Evolutionary conservation across 2,329 filamentous ascomycete species (phyloP).

Genomic region (Pyrenophora tritici-repentis): DNA sequence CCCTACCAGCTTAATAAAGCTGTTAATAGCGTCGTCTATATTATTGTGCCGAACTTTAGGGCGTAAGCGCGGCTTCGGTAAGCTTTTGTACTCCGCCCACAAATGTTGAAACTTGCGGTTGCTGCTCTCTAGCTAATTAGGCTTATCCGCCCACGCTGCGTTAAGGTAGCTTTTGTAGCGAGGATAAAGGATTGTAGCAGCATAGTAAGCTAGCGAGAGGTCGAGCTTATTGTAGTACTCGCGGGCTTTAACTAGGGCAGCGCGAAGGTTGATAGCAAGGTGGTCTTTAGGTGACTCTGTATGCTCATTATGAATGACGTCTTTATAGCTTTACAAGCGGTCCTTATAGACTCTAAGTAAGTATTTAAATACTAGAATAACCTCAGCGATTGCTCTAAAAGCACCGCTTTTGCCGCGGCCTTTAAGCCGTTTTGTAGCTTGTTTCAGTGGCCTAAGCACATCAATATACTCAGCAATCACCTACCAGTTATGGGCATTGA

Average conservation of each 20-base stretch:
- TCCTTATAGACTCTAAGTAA: too few relatives aligned
- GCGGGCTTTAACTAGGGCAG: not conserved
- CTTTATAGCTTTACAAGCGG: not conserved
- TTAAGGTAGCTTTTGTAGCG: too few relatives aligned
- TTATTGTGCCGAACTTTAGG: too few relatives aligned
- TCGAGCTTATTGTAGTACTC: not conserved
- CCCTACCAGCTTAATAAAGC: too few relatives aligned
- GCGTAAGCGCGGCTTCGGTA: not conserved
- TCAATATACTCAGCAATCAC: not conserved
- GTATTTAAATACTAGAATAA: slow-evolving; percentile 4
- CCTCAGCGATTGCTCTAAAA: not conserved
- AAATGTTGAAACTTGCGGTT: not conserved
- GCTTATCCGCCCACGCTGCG: too few relatives aligned
- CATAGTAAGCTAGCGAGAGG: not conserved
- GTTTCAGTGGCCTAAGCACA: not conserved
- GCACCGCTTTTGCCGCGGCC: not conserved
- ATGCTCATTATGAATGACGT: not conserved
- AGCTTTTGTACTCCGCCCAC: not conserved
- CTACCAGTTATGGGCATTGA: not conserved
- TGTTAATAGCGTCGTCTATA: too few relatives aligned
- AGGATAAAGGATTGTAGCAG: not conserved
- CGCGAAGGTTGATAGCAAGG: slow-evolving; percentile 3
- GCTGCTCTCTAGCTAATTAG: not conserved
- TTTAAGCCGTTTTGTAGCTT: not conserved
- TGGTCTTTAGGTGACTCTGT: slow-evolving; percentile 2